Conservation (phyloP, 2,329 filamentous ascomycete species). For the Coniochaeta ligniaria region DNA sequence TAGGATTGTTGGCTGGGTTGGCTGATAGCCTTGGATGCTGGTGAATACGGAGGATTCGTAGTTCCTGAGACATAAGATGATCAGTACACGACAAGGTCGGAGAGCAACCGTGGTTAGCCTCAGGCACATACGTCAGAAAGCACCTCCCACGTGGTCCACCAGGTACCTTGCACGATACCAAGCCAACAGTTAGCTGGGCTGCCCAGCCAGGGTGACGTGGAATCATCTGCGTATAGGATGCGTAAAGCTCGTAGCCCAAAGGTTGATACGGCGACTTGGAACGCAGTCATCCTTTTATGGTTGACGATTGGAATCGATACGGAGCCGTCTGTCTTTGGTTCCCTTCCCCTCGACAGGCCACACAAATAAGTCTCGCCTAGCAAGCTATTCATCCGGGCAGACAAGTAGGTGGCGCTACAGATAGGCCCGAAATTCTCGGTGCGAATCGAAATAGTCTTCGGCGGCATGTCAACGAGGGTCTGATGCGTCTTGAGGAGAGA, state of each 20-base stretch:
- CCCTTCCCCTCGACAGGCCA: background rate
- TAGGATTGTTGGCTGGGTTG: too few relatives aligned
- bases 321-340: background rate
- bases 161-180: background rate
- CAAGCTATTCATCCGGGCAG: background rate
- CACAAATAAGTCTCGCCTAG: background rate
- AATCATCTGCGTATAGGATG: background rate
- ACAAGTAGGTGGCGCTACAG: background rate
- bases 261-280: background rate
- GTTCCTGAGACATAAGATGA: background rate
- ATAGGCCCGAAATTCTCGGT: background rate
- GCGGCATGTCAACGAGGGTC: background rate
- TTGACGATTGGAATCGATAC: background rate
- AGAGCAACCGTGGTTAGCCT: background rate
- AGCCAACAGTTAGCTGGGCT: background rate
- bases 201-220: background rate
- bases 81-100: background rate
- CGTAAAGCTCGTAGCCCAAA: background rate
- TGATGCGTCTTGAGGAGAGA: background rate
- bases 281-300: background rate
- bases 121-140: background rate
- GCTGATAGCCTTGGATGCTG: background rate
- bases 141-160: background rate
- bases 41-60: background rate
- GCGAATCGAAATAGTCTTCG: too few relatives aligned